These are phyloP conservation scores for Arthrobotrys iridis DNA, from an alignment of 2,329 filamentous ascomycete genomes.

Conservation along the genomic window DNA sequence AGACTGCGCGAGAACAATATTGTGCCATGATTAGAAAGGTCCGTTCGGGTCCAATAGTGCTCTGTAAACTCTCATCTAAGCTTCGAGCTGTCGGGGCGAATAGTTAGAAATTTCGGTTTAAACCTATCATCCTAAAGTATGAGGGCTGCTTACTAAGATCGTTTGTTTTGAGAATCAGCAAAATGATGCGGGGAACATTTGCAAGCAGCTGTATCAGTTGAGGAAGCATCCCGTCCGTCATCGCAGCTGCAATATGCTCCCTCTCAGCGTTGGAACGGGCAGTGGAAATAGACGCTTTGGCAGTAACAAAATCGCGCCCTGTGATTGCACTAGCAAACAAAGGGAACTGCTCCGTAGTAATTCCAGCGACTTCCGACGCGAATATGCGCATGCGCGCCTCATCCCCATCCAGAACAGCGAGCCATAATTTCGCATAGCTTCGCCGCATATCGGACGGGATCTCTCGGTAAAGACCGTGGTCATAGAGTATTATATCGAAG, in stretches of 20 bases:
- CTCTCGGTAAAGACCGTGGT: constrained; percentile 94
- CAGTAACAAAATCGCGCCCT: constrained; percentile 84
- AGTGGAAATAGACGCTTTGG: constrained; percentile 70
- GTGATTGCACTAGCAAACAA: constrained; percentile 97
- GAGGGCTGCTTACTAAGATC: constrained; percentile 71
- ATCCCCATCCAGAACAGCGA: constrained; percentile 91
- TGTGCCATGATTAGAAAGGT: constrained; percentile 75
- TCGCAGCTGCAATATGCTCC: constrained; percentile 81
- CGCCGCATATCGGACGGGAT: constrained; percentile 81
- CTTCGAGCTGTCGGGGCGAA: constrained; percentile 68
- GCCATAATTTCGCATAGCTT: constrained; percentile 95
- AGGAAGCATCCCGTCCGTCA: constrained; percentile 87
- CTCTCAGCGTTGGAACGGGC: constrained; percentile 80
- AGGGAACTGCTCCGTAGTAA: constrained; percentile 89
- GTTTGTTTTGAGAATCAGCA: constrained; percentile 97
- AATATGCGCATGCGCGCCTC: constrained; percentile 87
- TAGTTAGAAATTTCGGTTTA: background rate
- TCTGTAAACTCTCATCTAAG: constrained; percentile 89
- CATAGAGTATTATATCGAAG: constrained; percentile 95
- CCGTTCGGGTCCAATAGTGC: constrained; percentile 72
- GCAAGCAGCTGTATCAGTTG: constrained; percentile 89
- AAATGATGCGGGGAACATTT: constrained; percentile 87
- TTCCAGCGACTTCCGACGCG: constrained; percentile 85
- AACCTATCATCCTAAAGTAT: background rate
- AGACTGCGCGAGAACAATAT: constrained; percentile 74